phyloP scores from a whole-genome alignment of 331 rosid species.

The Stylosanthes scabra region DNA sequence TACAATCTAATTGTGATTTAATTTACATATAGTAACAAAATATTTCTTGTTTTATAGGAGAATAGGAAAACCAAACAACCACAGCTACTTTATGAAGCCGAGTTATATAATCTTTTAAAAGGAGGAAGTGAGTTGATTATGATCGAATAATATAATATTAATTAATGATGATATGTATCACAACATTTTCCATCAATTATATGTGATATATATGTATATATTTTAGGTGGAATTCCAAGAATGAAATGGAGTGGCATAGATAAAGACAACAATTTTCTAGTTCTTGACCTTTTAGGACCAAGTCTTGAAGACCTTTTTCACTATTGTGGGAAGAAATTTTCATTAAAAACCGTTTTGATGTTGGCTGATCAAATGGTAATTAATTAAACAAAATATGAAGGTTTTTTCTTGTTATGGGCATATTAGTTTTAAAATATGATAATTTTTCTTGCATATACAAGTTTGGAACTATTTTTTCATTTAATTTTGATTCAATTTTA shows the following conservation, averaged over 20 bases:
- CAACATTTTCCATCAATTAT: no score
- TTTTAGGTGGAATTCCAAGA: conserved; percentile 83
- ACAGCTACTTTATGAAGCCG: conserved; percentile 89
- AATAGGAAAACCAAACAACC: conserved; percentile 92
- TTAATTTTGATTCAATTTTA: no score
- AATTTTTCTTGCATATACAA: not conserved
- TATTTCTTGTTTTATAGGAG: conserved; percentile 57
- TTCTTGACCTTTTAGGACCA: conserved; percentile 92
- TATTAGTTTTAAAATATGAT: no score
- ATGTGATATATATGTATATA: no score
- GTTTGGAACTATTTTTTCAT: no score
- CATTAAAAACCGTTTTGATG: conserved; percentile 87
- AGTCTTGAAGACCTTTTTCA: conserved; percentile 97
- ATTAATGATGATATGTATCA: no score
- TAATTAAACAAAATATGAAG: no score
- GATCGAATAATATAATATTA: no score
- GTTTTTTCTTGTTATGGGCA: no score
- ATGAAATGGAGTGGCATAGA: conserved; percentile 87
- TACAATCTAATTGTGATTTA: no score
- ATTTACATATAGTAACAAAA: no score
- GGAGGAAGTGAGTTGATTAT: conserved; percentile 76
- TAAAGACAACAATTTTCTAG: conserved; percentile 89
- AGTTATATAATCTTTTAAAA: conserved; percentile 79
- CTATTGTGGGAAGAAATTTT: conserved; percentile 91
- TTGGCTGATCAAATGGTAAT: conserved; percentile 97